A percentile compares a stretch with the other conserved stretches of the same genome.
These are phyloP conservation scores for Trifolium dubium DNA, from an alignment of 306 rosid species.

Conservation along the genomic window DNA sequence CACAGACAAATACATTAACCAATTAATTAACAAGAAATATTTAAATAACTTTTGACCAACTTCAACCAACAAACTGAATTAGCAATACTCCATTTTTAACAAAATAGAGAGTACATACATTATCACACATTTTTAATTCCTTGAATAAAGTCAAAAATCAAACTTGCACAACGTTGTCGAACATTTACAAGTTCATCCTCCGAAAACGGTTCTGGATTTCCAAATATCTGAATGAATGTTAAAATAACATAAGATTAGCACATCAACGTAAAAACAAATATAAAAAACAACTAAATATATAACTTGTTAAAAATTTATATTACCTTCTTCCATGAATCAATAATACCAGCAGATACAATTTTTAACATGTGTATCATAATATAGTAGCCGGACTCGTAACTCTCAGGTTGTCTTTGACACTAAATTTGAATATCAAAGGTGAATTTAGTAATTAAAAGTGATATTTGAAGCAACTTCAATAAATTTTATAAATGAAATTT, in stretches of 20 bases:
- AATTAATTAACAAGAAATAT: neutral
- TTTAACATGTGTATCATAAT: slow-evolving; percentile 3
- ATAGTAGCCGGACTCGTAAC: slow-evolving; percentile 3
- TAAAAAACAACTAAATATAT: neutral
- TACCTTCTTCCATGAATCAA: neutral
- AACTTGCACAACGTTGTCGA: neutral
- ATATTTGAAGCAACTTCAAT: neutral
- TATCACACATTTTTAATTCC: neutral
- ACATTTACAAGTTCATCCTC: slow-evolving; percentile 9
- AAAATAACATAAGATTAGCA: neutral
- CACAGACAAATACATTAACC: neutral
- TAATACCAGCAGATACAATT: neutral
- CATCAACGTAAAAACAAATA: neutral
- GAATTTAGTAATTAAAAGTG: neutral
- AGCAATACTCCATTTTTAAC: slow-evolving; percentile 30
- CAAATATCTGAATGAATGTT: slow-evolving; percentile 5
- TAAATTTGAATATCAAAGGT: neutral
- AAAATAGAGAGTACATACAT: slow-evolving; percentile 44
- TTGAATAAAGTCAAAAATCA: slow-evolving; percentile 2
- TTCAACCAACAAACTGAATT: neutral
- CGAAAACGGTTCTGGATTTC: neutral
- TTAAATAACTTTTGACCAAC: neutral
- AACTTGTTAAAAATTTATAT: neutral
- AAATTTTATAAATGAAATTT: slow-evolving; percentile 13
- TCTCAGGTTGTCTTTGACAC: slow-evolving; percentile 17